phyloP scores from a whole-genome alignment of 768 basidiomycete genomes.

The Boletus tomentosulus region DNA sequence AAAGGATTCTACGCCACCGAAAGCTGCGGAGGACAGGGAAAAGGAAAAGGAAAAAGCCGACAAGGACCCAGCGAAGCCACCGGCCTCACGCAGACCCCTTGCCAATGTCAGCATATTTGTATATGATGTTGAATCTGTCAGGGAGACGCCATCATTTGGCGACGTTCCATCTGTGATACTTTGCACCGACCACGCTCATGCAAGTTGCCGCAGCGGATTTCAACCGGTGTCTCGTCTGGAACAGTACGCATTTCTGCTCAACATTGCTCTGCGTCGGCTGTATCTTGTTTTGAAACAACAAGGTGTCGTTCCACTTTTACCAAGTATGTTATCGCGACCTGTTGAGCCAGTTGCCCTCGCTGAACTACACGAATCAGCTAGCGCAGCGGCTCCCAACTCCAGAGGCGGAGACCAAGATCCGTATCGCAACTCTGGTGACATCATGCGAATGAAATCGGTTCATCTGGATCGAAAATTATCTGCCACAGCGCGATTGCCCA shows the following conservation, averaged over 20 bases:
- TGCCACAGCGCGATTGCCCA: conserved; percentile 86
- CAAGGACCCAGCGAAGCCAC: conserved; percentile 52
- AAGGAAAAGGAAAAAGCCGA: conserved; percentile 38
- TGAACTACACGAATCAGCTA: conserved; percentile 18
- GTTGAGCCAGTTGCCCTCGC: conserved; percentile 4
- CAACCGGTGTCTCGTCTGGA: conserved; percentile 90
- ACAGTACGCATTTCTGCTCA: conserved; percentile 95
- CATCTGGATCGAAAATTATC: conserved; percentile 95
- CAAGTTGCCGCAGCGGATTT: conserved; percentile 70
- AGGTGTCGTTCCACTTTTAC: conserved; percentile 82
- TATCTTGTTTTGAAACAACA: conserved; percentile 85
- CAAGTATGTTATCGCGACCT: conserved; percentile 44
- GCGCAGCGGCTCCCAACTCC: conserved; percentile 31
- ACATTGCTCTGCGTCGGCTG: conserved; percentile 88
- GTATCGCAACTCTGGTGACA: conserved; percentile 84
- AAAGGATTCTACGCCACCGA: conserved; percentile 51
- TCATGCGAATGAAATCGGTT: conserved; percentile 92
- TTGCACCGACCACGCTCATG: conserved; percentile 74
- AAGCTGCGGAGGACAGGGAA: conserved; percentile 50
- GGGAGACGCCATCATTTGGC: conserved; percentile 67
- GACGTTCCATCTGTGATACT: conserved; percentile 68
- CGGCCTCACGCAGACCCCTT: conserved; percentile 67
- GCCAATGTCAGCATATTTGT: conserved; percentile 78
- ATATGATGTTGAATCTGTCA: conserved; percentile 66
- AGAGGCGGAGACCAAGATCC: conserved; percentile 55